Base-by-base conservation (phyloP, 108 stramenopile genomes). In the Epithemia pelagica region DNA sequence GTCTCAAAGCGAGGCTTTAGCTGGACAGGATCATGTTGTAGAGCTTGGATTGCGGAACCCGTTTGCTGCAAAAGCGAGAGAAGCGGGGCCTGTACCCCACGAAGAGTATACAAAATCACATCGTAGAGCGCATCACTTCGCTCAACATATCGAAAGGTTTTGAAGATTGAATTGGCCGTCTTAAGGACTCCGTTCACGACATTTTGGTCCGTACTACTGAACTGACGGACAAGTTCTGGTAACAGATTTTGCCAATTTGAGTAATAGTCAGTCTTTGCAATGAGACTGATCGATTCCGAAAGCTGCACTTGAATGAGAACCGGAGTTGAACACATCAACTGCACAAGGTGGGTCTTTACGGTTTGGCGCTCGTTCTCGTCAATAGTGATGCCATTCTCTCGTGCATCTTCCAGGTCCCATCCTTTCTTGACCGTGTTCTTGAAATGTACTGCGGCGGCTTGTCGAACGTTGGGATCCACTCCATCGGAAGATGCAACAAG, bases 381-480 rank as follows among this genome's bases (percentile, higher is more conserved):
- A 65, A 84, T 73, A 30, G 64, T 58, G 24, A 82, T 81, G 21
- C 73, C 82, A 15, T 74, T 75, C 18, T 76, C 82, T 20, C 82
- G 75, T n/a, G 72, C 78, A 28, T 82, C 80, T 28, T 92, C 81
- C 58, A 78, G 82, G 62, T 89, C 93, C 98, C 98, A 99, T 32
- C 86, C 85, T 28, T 89, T 89, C 89, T 97, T 96, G 69, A 97
- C 86, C 54, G 97, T 61, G 79, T 98, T 99, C 61, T 98, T 99
- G 83, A 98, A 98, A 67, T 93, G 89, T 23, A 99, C 90, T 0
- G 97, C 96, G 20, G 95, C 96, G 30, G 88, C 72, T 70, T 95
- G 94, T 67, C 86, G 85, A 57, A 92, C 68, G 24, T 77, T 59
- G 1, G 66, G 62, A 55, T 75, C 74, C 54, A 59, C 52, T 26